Evolutionary conservation across 2,329 filamentous ascomycete species (phyloP), one percentile per base, ranked within the genome.

Genomic region (Aspergillus tubingensis): DNA sequence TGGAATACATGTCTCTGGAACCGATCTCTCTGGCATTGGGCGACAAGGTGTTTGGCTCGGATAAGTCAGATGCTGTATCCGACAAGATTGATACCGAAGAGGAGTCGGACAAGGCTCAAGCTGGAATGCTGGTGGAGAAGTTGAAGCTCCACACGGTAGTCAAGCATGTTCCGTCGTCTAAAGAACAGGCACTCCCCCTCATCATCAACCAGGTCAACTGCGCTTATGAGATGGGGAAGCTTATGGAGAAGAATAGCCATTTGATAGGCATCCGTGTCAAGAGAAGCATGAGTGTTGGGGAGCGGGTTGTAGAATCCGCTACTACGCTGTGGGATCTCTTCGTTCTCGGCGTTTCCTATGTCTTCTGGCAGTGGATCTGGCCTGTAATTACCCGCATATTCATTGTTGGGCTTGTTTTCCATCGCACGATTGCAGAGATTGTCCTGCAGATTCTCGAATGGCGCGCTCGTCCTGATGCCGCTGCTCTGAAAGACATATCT

Each of bases 191-290:
- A 1, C 81, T 99, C 30, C 85, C 89, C 4, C 87, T 86, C 59
- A 93, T 98, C 60, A 85, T 97, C 66, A 92, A 93, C 68, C 94
- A 98, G 77, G 90, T 98, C 74, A 99, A 99, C 72, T 99, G 95
- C 83, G 92, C 93, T 0, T 92, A 89, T 80, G 96, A 99, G 76
- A 83, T 99, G 59, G 89, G 95, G 63, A 84, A 88, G 67, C 81
- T 96, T 41, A 81, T 99, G 67, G 92, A 96, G 69, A 94, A 90
- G 72, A 99, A 98, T 69, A 90, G 92, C 47, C 87, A 88, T n/a
- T 82, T 94, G 39, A 87, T 99, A 52, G 91, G 92, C 0, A 86
- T 90, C 39, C 86, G 94, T 36, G 87, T 88, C 50, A 93, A 93
- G 76, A 86, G 95, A 65, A 89, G 89, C 57, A 83, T 96, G 64